A percentile compares a stretch with the other conserved stretches of the same genome.
These are phyloP conservation scores for Fraxinus anomala DNA, from an alignment of 257 asterid species.

Conservation along the genomic window DNA sequence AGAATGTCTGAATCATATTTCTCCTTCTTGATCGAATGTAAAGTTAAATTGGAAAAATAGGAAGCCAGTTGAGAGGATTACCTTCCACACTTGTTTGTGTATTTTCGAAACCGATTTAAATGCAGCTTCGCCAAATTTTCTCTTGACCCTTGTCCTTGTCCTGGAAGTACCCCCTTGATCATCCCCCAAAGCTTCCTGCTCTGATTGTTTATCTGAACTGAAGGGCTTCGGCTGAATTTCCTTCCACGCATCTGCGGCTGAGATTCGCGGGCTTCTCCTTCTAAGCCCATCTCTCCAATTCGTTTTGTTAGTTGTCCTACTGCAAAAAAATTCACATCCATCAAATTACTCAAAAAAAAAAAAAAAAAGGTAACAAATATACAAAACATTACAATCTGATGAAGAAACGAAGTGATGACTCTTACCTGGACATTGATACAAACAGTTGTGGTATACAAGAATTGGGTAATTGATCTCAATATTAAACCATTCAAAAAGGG, in stretches of 20 bases:
- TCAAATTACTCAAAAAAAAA: neutral
- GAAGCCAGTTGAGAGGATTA: conserved; percentile 1
- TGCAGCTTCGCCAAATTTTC: conserved; percentile 34
- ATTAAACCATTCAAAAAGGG: neutral
- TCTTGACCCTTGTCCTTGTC: conserved; percentile 41
- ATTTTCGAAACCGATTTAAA: conserved; percentile 33
- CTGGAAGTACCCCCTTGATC: conserved; percentile 13
- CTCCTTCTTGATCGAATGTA: neutral
- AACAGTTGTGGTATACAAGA: neutral
- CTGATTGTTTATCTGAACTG: neutral
- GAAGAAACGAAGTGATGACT: neutral
- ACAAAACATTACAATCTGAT: neutral
- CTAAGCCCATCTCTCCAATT: conserved; percentile 37
- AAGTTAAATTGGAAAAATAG: neutral
- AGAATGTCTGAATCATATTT: neutral
- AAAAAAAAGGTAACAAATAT: no score
- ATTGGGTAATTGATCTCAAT: neutral
- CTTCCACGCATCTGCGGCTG: conserved; percentile 44
- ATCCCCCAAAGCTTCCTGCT: neutral
- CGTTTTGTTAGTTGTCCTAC: conserved; percentile 25
- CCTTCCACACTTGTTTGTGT: conserved; percentile 58
- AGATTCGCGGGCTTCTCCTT: conserved; percentile 61
- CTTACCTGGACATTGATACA: conserved; percentile 30
- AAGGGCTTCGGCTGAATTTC: conserved; percentile 17
- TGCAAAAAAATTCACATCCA: neutral